phyloP scores from a whole-genome alignment of 768 basidiomycete species.

The Tulasnella sp. region DNA sequence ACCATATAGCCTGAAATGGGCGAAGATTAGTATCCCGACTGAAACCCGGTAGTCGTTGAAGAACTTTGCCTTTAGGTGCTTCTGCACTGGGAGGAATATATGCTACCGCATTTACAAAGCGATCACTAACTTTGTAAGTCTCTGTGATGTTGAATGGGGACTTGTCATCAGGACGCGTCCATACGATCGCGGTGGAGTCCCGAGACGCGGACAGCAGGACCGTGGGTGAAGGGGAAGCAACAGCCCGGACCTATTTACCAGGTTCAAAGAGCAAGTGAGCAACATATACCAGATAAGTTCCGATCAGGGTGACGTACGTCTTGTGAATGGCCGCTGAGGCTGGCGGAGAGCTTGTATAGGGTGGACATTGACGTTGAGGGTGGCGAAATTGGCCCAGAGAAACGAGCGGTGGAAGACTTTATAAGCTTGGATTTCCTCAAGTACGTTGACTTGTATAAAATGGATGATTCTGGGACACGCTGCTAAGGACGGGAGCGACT shows the following conservation, averaged over 20 bases:
- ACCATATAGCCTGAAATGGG: conserved; percentile 66
- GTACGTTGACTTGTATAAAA: not conserved
- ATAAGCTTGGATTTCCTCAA: not conserved
- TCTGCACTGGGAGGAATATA: conserved; percentile 67
- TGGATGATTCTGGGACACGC: not conserved
- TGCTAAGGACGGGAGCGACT: not conserved
- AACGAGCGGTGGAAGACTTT: not conserved
- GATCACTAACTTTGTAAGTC: conserved; percentile 59
- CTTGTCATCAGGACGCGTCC: conserved; percentile 55
- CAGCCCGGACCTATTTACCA: conserved; percentile 66
- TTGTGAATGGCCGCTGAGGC: conserved; percentile 61
- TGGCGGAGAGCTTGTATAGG: conserved; percentile 75
- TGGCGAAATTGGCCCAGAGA: not conserved
- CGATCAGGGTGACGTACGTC: conserved; percentile 53
- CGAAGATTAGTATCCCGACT: conserved; percentile 17
- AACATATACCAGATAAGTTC: conserved; percentile 28
- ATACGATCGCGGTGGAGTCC: conserved; percentile 85
- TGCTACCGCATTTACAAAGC: conserved; percentile 76
- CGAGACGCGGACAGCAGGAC: conserved; percentile 87
- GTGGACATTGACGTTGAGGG: conserved; percentile 37
- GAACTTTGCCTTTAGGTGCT: conserved; percentile 44
- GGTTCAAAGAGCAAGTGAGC: conserved; percentile 26
- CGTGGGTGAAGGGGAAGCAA: conserved; percentile 69
- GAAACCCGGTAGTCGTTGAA: not conserved
- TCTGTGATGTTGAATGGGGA: conserved; percentile 52